These are phyloP conservation scores for Mycena floridula DNA, from an alignment of 768 basidiomycete genomes.

Conservation along the genomic window DNA sequence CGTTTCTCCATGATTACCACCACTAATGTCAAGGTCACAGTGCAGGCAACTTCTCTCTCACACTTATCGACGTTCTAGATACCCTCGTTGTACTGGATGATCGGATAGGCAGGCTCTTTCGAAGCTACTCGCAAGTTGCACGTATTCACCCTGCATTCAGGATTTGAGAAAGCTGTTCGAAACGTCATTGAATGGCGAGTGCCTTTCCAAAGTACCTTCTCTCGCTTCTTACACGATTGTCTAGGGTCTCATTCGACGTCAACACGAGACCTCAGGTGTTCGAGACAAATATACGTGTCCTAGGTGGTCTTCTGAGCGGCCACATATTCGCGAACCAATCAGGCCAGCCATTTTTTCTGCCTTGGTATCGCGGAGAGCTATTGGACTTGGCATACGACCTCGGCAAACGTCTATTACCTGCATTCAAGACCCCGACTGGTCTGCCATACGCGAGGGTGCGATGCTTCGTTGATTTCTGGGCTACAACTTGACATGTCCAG, in stretches of 20 bases:
- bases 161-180: conserved; percentile 81
- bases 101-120: too few species aligned
- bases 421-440: conserved; percentile 88
- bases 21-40: too few species aligned
- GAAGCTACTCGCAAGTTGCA: too few species aligned
- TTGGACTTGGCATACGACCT: conserved; percentile 81
- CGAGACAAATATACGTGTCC: conserved; percentile 90
- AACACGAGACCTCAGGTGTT: conserved; percentile 98
- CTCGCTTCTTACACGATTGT: too few species aligned
- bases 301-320: conserved; percentile 85
- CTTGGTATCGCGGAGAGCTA: conserved; percentile 82
- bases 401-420: conserved; percentile 79
- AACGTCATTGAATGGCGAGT: conserved; percentile 70
- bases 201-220: too few species aligned
- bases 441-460: conserved; percentile 85
- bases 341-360: conserved; percentile 63
- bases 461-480: conserved; percentile 3
- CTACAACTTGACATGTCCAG: conserved; percentile 27
- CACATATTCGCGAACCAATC: conserved; percentile 73
- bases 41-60: conserved; percentile 87
- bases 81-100: conserved; percentile 87
- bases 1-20: too few species aligned
- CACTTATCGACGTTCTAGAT: conserved; percentile 78
- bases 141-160: too few species aligned
- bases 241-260: conserved; percentile 89